A percentile compares a stretch with the other conserved stretches of the same genome.
These are phyloP conservation scores for Chrysanthemum seticuspe DNA, from an alignment of 129 eudicot species.

Conservation along the genomic window DNA sequence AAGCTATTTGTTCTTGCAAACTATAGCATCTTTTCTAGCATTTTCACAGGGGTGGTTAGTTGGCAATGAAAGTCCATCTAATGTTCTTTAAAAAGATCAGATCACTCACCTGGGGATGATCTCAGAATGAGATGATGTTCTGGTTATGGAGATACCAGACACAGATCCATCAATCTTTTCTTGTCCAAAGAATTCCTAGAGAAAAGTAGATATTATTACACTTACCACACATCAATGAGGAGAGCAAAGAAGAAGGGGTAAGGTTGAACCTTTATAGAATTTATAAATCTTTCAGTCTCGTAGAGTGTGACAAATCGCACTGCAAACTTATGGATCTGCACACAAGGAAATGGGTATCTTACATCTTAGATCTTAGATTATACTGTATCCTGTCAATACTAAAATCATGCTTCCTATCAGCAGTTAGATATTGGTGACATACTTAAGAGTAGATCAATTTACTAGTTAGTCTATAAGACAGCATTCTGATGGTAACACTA, in stretches of 20 bases:
- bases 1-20: too few species aligned
- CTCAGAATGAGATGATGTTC: slow-evolving; percentile 54
- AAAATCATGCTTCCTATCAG: slow-evolving; percentile 11
- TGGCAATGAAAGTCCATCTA: background rate
- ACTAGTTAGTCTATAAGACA: background rate
- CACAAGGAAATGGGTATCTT: slow-evolving; percentile 13
- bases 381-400: background rate
- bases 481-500: background rate
- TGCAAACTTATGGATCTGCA: slow-evolving; percentile 82
- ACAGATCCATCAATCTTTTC: slow-evolving; percentile 30
- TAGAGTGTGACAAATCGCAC: slow-evolving; percentile 49
- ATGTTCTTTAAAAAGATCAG: too few species aligned
- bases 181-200: slow-evolving; percentile 57
- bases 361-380: slow-evolving; percentile 16
- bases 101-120: slow-evolving; percentile 28
- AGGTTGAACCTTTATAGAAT: slow-evolving; percentile 49
- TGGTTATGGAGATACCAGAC: slow-evolving; percentile 37
- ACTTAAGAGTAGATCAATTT: background rate
- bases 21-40: too few species aligned
- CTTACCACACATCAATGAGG: slow-evolving; percentile 5
- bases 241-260: slow-evolving; percentile 3
- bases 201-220: slow-evolving; percentile 18
- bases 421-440: slow-evolving; percentile 1
- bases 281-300: slow-evolving; percentile 54
- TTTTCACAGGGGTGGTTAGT: too few species aligned